A percentile compares a stretch with the other conserved stretches of the same genome.
Conservation (phyloP, 768 basidiomycete genomes). For the Tylopilus subfusipes region DNA sequence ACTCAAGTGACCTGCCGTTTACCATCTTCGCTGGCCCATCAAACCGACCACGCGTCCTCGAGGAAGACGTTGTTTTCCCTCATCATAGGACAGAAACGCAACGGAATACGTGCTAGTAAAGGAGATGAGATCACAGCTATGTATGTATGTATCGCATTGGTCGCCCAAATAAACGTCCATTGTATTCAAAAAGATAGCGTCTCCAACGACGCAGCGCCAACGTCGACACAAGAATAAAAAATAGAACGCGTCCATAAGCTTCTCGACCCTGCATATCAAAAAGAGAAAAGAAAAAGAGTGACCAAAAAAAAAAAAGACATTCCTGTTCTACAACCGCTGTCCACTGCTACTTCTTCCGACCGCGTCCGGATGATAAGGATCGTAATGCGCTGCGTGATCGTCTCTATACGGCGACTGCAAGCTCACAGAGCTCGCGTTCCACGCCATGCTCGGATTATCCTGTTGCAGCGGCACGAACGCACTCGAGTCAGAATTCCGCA, state of each 20-base stretch:
- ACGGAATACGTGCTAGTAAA: not conserved
- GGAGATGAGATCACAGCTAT: slow-evolving; percentile 5
- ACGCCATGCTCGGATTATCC: slow-evolving; percentile 52
- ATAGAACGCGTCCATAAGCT: slow-evolving; percentile 9
- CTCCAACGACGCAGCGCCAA: not conserved
- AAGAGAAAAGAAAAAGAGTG: not conserved
- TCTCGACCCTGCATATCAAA: not conserved
- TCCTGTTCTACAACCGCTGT: slow-evolving; percentile 22
- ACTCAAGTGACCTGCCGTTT: too few species aligned
- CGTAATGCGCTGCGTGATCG: slow-evolving; percentile 19
- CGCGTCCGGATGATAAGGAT: slow-evolving; percentile 26
- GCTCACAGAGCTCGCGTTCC: slow-evolving; percentile 53
- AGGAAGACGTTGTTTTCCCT: not conserved
- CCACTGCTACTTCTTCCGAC: slow-evolving; percentile 27
- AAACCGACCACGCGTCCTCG: too few species aligned
- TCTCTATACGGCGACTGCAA: slow-evolving; percentile 42
- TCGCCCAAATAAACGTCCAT: slow-evolving; percentile 3
- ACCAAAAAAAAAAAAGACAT: not conserved
- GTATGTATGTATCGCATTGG: slow-evolving; percentile 4
- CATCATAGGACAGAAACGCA: not conserved
- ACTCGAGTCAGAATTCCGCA: slow-evolving; percentile 58
- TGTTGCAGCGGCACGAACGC: slow-evolving; percentile 71
- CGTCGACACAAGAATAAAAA: not conserved
- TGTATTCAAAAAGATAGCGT: slow-evolving; percentile 5
- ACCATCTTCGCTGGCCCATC: too few species aligned